Percentiles rank a stretch among this genome's conserved stretches.
These are phyloP conservation scores for Schwanniomyces polymorphus DNA, from an alignment of 805 yeast genomes.

Conservation along the genomic window DNA sequence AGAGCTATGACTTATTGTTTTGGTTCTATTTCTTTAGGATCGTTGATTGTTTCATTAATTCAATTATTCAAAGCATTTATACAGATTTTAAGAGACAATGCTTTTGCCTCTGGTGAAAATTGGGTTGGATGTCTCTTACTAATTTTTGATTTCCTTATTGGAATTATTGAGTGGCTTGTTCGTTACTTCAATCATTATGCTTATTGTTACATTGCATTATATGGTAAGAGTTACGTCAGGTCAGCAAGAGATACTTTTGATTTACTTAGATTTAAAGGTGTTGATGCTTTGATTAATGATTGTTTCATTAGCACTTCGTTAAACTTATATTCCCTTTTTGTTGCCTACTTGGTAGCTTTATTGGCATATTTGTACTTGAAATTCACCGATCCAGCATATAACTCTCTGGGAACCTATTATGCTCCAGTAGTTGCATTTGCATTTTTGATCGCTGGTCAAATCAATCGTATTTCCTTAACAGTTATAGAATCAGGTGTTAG, in stretches of 20 bases:
- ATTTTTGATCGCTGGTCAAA: constrained; percentile 72
- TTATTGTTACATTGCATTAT: constrained; percentile 80
- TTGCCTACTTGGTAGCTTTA: constrained; percentile 60
- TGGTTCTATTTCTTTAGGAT: constrained; percentile 89
- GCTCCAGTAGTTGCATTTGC: constrained; percentile 77
- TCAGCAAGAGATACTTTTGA: constrained; percentile 85
- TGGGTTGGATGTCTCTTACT: constrained; percentile 54
- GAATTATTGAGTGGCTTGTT: constrained; percentile 74
- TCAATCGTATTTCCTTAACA: constrained; percentile 68
- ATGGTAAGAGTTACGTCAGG: constrained; percentile 73
- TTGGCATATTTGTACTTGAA: constrained; percentile 66
- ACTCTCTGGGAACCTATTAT: constrained; percentile 55
- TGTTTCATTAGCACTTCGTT: constrained; percentile 77
- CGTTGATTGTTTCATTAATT: constrained; percentile 67
- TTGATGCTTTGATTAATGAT: constrained; percentile 83
- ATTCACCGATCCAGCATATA: constrained; percentile 68
- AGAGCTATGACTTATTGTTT: constrained; percentile 83
- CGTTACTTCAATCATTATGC: constrained; percentile 90
- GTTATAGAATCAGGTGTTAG: constrained; percentile 80
- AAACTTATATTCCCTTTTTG: constrained; percentile 71
- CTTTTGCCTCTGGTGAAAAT: constrained; percentile 51
- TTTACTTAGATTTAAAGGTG: constrained; percentile 73
- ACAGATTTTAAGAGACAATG: constrained; percentile 50
- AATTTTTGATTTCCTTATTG: constrained; percentile 58
- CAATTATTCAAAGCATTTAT: constrained; percentile 64